These are phyloP conservation scores for Colletotrichum sp. DNA, from an alignment of 2,329 filamentous ascomycete genomes.

Conservation along the genomic window DNA sequence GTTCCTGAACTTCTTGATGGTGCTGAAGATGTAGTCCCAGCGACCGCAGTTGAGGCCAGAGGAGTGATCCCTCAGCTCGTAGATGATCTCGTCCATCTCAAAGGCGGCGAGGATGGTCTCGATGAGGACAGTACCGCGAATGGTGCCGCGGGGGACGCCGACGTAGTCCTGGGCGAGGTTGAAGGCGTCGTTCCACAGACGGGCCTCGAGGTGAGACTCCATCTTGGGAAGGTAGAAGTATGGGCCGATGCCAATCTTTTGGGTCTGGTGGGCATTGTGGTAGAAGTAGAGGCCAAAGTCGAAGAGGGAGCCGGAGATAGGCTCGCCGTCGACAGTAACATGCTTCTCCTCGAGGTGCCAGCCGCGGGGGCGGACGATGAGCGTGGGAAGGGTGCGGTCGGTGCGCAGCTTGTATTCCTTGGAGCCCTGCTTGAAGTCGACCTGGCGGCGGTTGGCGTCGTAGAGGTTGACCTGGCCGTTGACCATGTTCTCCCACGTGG, in stretches of 20 bases:
- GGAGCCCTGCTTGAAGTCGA: slow-evolving; percentile 93
- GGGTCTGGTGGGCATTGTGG: slow-evolving; percentile 92
- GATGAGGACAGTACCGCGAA: slow-evolving; percentile 93
- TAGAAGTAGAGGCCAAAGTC: slow-evolving; percentile 99
- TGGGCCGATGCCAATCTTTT: slow-evolving; percentile 83
- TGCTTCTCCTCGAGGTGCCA: slow-evolving; percentile 99
- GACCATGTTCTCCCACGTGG: slow-evolving; percentile 99
- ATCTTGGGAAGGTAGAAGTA: slow-evolving; percentile 99
- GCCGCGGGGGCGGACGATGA: slow-evolving; percentile 92
- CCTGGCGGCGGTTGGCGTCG: slow-evolving; percentile 90
- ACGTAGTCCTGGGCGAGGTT: slow-evolving; percentile 94
- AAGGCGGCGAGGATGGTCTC: slow-evolving; percentile 98
- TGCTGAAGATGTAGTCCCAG: slow-evolving; percentile 99
- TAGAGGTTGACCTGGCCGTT: slow-evolving; percentile 98
- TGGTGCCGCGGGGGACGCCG: slow-evolving; percentile 87
- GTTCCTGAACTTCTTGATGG: slow-evolving; percentile 99
- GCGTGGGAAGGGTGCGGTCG: slow-evolving; percentile 82
- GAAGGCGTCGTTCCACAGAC: slow-evolving; percentile 98
- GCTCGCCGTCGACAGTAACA: slow-evolving; percentile 92
- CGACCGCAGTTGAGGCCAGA: slow-evolving; percentile 97
- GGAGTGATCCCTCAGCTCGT: slow-evolving; percentile 95
- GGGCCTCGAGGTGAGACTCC: slow-evolving; percentile 96
- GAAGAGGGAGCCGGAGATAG: slow-evolving; percentile 90
- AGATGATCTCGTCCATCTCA: slow-evolving; percentile 99
- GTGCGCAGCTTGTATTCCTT: slow-evolving; percentile 98